Percentiles rank a stretch among this genome's conserved stretches.
Evolutionary conservation across 1,284 basidiomycete species (phyloP).

Genomic region (Taiwanofungus camphoratus): DNA sequence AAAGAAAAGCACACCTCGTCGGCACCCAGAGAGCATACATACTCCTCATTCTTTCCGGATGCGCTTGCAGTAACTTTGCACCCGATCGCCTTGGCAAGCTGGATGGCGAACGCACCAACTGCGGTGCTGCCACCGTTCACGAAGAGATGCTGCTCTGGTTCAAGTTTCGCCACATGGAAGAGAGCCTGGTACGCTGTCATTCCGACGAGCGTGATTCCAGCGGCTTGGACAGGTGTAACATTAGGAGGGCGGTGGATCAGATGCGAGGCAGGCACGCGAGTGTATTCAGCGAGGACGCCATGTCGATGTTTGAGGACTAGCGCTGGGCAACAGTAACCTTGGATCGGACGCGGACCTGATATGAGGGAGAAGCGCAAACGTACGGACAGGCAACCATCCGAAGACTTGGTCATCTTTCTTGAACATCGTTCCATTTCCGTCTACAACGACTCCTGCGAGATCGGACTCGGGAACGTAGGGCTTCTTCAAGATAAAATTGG

Average conservation of each 20-base stretch:
- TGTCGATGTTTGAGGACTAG: not conserved
- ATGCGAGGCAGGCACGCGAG: slow-evolving; percentile 9
- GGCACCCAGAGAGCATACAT: slow-evolving; percentile 22
- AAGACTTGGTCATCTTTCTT: slow-evolving; percentile 54
- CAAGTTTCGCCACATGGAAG: slow-evolving; percentile 11
- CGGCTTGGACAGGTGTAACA: slow-evolving; percentile 14
- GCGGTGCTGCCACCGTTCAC: slow-evolving; percentile 23
- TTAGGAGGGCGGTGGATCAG: slow-evolving; percentile 14
- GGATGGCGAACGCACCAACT: slow-evolving; percentile 21
- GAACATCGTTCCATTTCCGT: slow-evolving; percentile 47
- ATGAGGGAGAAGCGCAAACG: slow-evolving; percentile 10
- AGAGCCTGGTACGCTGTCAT: slow-evolving; percentile 20
- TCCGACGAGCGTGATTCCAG: slow-evolving; percentile 15
- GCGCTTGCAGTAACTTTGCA: slow-evolving; percentile 22
- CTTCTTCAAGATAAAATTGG: slow-evolving; percentile 41
- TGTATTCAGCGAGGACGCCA: slow-evolving; percentile 21
- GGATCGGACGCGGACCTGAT: no score
- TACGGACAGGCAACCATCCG: slow-evolving; percentile 41
- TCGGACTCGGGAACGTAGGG: slow-evolving; percentile 57
- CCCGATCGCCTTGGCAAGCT: slow-evolving; percentile 25
- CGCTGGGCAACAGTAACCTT: no score
- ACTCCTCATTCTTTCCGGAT: slow-evolving; percentile 24
- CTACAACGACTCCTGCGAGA: slow-evolving; percentile 53
- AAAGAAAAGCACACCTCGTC: slow-evolving; percentile 17
- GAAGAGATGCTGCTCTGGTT: slow-evolving; percentile 20